Percentiles rank a stretch among this genome's conserved stretches.
phyloP scores from a whole-genome alignment of 83 land plant genomes.

The Picea abies region DNA sequence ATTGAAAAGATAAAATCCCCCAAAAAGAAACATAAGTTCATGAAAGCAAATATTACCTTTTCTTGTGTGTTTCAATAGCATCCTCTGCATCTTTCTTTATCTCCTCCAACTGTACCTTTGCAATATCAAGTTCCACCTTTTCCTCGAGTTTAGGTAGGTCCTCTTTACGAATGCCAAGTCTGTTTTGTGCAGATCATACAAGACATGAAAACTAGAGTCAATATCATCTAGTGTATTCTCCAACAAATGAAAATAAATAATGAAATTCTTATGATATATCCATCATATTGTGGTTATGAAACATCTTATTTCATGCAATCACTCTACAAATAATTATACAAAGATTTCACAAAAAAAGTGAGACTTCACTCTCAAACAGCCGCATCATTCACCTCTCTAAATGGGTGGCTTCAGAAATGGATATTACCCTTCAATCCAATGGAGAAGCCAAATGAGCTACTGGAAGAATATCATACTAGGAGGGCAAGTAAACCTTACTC shows the following conservation, averaged over 20 bases:
- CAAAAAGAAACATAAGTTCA: not conserved
- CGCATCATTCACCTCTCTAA: too few relatives aligned
- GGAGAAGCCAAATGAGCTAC: too few relatives aligned
- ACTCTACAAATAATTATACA: too few relatives aligned
- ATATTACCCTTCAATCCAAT: too few relatives aligned
- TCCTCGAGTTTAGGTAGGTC: constrained; percentile 72
- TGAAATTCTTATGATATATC: not conserved
- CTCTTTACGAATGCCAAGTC: constrained; percentile 60
- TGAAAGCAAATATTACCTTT: constrained; percentile 35
- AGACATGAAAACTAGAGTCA: not conserved
- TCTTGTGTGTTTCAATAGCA: constrained; percentile 70
- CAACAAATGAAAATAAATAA: not conserved
- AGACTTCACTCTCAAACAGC: too few relatives aligned
- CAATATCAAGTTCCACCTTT: constrained; percentile 57
- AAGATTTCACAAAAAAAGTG: too few relatives aligned
- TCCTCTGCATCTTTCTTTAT: constrained; percentile 64
- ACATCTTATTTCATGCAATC: too few relatives aligned
- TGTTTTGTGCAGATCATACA: constrained; percentile 29
- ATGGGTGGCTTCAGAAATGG: too few relatives aligned
- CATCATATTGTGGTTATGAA: too few relatives aligned
- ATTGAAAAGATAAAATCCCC: not conserved
- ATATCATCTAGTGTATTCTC: not conserved
- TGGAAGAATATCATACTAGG: too few relatives aligned
- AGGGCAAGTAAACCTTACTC: too few relatives aligned
- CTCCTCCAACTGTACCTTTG: constrained; percentile 61